A percentile compares a stretch with the other conserved stretches of the same genome.
These are phyloP conservation scores for Fusarium musae DNA, from an alignment of 2,329 filamentous ascomycete genomes.

Conservation along the genomic window DNA sequence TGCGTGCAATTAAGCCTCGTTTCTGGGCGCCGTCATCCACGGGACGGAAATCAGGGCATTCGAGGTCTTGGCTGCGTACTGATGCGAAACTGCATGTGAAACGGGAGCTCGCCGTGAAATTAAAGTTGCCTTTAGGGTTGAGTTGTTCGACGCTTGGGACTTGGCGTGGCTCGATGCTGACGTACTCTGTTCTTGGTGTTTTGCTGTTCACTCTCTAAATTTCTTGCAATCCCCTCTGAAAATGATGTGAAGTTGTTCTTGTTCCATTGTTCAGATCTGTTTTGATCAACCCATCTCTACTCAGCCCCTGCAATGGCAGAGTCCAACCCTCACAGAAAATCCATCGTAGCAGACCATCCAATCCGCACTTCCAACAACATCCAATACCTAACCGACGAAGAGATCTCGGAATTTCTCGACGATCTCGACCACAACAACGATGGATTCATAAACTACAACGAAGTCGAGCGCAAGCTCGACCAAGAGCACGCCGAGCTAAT, in stretches of 20 bases:
- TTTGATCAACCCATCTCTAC: not conserved
- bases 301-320: slow-evolving; percentile 1
- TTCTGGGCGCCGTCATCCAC: slow-evolving; percentile 23
- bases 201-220: not conserved
- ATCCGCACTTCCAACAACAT: slow-evolving; percentile 42
- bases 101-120: not conserved
- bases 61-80: slow-evolving; percentile 2
- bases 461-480: slow-evolving; percentile 64
- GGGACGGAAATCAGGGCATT: slow-evolving; percentile 5
- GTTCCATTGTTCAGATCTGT: too few species aligned
- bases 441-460: slow-evolving; percentile 62
- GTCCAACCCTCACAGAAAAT: slow-evolving; percentile 4
- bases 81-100: not conserved
- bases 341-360: slow-evolving; percentile 41
- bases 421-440: slow-evolving; percentile 63
- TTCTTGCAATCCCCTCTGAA: not conserved
- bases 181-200: slow-evolving; percentile 3
- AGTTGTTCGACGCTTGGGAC: slow-evolving; percentile 19
- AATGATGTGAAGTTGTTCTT: too few species aligned
- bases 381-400: slow-evolving; percentile 56
- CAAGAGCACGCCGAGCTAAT: slow-evolving; percentile 62
- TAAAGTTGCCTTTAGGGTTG: slow-evolving; percentile 14
- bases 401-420: slow-evolving; percentile 63
- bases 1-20: slow-evolving; percentile 18
- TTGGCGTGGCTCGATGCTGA: slow-evolving; percentile 23